A percentile compares a stretch with the other conserved stretches of the same genome.
Evolutionary conservation across 495 filamentous ascomycete genomes (phyloP).

Genomic region (Hypoxylon crocopeplum): DNA sequence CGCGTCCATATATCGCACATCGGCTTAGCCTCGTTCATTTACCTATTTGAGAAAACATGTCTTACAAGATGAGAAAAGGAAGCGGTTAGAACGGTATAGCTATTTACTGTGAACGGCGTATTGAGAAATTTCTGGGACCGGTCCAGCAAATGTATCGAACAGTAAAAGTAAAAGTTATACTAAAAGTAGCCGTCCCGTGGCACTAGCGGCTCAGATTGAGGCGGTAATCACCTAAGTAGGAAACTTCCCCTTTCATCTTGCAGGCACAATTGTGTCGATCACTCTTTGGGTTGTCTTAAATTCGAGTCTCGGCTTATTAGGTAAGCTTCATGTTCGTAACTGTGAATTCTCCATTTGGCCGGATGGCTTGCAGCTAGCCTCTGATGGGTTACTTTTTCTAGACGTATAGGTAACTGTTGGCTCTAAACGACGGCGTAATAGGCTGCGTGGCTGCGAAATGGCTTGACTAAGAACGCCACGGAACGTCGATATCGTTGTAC

Average conservation of each 20-base stretch:
- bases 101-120: too few species aligned
- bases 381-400: background rate
- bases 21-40: too few species aligned
- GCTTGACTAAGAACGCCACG: slow-evolving; percentile 7
- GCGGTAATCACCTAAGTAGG: slow-evolving; percentile 4
- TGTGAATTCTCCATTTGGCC: background rate
- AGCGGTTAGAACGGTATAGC: too few species aligned
- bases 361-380: slow-evolving; percentile 19
- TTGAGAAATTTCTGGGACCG: background rate
- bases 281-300: slow-evolving; percentile 24
- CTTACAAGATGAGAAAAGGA: too few species aligned
- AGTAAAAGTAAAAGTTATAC: background rate
- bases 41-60: too few species aligned
- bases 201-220: background rate
- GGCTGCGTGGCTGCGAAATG: background rate
- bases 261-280: slow-evolving; percentile 21
- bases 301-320: slow-evolving; percentile 6
- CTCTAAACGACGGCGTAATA: background rate
- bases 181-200: background rate
- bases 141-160: background rate
- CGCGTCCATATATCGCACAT: too few species aligned
- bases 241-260: slow-evolving; percentile 15
- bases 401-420: background rate
- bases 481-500: too few species aligned
- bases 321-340: slow-evolving; percentile 1